Base-by-base conservation (phyloP, 2,329 filamentous ascomycete species). In the Verticillium albo-atrum region DNA sequence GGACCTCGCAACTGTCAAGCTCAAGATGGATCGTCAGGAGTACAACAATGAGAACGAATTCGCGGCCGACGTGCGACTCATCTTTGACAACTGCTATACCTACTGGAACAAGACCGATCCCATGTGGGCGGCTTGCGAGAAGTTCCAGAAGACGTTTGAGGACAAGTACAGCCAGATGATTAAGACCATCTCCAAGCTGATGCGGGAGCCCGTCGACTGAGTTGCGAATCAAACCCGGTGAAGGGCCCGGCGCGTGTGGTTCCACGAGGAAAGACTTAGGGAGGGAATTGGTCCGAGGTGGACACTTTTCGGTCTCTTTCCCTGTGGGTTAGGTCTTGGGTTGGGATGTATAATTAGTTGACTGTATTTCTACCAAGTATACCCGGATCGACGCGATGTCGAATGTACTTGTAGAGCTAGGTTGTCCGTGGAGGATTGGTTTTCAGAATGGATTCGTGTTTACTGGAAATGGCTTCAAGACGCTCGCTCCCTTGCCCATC, bases 41-140 rank as follows among this genome's bases (percentile, higher is more conserved):
- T 88, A 88, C 68, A 66, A 60, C 3, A 75, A 72, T 55, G 78
- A 83, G 7, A 75, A 79, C 3, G 81, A 85, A 57, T 88, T 88
- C 64, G 69, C 79, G 37, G 71, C 70, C 3, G 85, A 88, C 69
- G 79, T 88, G 67, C 79, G 82, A 6, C 82, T 85, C 66, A 88
- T 88, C 35, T 87, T 87, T 60, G 72, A 78, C 27, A 88, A 88
- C 69, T 87, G 84, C 70, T 87, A 83, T 69, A 80, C 78, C n/a
- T 88, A 88, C 71, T 87, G 85, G 82, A 80, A 75, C 54, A 77
- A 78, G 62, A 76, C 76, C 27, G 80, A 84, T 55, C 76, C 77
- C 0, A 84, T 87, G 74, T 86, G 79, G 73, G 67, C 69, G 0
- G 77, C 81, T 1, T 84, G 84, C 62, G 77, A 85, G 71, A 81